phyloP scores from a whole-genome alignment of 1,284 basidiomycete genomes.

The Trametes sp. region DNA sequence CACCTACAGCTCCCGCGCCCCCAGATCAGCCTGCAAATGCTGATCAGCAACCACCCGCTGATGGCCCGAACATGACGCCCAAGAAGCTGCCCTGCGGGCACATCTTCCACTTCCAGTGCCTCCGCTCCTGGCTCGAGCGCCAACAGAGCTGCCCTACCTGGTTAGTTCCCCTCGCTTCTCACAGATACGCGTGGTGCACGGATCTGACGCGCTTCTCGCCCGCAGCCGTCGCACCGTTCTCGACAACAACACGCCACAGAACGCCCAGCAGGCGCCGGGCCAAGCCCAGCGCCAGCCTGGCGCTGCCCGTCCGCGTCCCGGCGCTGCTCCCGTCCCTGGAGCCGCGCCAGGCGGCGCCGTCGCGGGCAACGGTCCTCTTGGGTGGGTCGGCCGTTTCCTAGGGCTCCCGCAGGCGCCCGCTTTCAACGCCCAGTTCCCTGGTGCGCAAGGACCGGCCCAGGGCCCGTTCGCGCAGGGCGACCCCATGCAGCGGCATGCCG shows the following conservation, averaged over 20 bases:
- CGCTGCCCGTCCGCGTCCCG: constrained; percentile 25
- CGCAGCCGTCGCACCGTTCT: constrained; percentile 86
- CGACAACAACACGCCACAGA: constrained; percentile 52
- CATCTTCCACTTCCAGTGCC: constrained; percentile 97
- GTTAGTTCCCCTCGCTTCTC: constrained; percentile 54
- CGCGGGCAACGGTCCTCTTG: constrained; percentile 34
- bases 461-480: constrained; percentile 22
- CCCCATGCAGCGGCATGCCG: constrained; percentile 11
- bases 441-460: constrained; percentile 22
- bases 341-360: constrained; percentile 21
- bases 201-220: constrained; percentile 26
- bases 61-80: constrained; percentile 85
- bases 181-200: constrained; percentile 8
- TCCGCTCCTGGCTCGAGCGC: constrained; percentile 96
- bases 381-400: constrained; percentile 59
- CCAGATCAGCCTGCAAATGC: constrained; percentile 25
- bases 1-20: constrained; percentile 29
- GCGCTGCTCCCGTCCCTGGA: constrained; percentile 17
- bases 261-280: constrained; percentile 32
- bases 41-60: constrained; percentile 29
- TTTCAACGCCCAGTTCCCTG: constrained; percentile 26
- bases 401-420: constrained; percentile 45
- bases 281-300: constrained; percentile 38
- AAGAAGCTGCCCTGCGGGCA: constrained; percentile 97
- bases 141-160: constrained; percentile 98